These are phyloP conservation scores for Drosera spatulata DNA, from an alignment of 179 eudicot genomes.

Conservation along the genomic window DNA sequence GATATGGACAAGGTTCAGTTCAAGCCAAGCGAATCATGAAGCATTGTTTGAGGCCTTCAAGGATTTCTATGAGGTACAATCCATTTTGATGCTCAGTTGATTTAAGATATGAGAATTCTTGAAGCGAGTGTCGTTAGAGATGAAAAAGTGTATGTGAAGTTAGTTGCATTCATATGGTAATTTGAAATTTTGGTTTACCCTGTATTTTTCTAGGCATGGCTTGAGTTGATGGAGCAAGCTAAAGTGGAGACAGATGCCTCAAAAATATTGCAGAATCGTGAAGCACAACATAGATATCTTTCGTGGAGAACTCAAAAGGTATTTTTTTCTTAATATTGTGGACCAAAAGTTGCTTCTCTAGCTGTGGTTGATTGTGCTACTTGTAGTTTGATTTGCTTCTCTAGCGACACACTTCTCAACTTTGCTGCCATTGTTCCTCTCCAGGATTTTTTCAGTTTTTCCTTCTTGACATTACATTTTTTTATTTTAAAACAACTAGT, in stretches of 20 bases:
- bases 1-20: slow-evolving; percentile 72
- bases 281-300: slow-evolving; percentile 78
- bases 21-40: slow-evolving; percentile 40
- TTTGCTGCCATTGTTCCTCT: too few relatives aligned
- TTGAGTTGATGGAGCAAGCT: slow-evolving; percentile 58
- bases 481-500: too few relatives aligned
- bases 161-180: too few relatives aligned
- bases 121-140: too few relatives aligned
- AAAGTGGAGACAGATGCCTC: slow-evolving; percentile 30
- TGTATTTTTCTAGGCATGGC: slow-evolving; percentile 56
- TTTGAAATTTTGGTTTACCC: not conserved
- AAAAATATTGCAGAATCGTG: slow-evolving; percentile 33
- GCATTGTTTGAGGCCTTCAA: slow-evolving; percentile 59
- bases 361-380: too few relatives aligned
- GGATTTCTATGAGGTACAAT: slow-evolving; percentile 69
- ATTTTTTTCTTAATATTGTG: not conserved
- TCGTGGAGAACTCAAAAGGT: slow-evolving; percentile 94
- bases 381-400: too few relatives aligned
- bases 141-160: too few relatives aligned
- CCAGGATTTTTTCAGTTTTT: too few relatives aligned
- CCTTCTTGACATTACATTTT: too few relatives aligned
- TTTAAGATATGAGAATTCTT: too few relatives aligned
- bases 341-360: too few relatives aligned
- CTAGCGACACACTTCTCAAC: too few relatives aligned
- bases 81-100: not conserved